Evolutionary conservation across 2,329 filamentous ascomycete genomes (phyloP).

Genomic region (Coleophoma eucalyptorum): DNA sequence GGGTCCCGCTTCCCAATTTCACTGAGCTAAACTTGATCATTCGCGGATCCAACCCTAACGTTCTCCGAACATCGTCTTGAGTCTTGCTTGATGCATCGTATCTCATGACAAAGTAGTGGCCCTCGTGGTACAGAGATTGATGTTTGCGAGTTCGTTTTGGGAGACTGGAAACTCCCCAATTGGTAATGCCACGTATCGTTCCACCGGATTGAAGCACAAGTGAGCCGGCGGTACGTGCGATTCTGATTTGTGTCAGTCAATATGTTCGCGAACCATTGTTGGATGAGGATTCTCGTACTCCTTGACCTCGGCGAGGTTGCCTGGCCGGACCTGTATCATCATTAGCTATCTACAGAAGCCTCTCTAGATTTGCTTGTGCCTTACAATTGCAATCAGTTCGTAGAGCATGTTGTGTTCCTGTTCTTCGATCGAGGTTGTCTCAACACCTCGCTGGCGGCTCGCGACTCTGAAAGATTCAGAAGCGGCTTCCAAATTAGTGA

Average conservation of each 20-base stretch:
- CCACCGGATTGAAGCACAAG: conserved; percentile 80
- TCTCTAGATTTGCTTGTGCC: conserved; percentile 27
- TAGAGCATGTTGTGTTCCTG: conserved; percentile 71
- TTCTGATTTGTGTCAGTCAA: conserved; percentile 48
- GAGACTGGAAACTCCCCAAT: conserved; percentile 92
- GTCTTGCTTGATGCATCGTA: conserved; percentile 76
- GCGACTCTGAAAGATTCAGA: background rate
- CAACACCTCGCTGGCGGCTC: background rate
- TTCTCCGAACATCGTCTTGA: conserved; percentile 71
- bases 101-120: conserved; percentile 97
- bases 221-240: conserved; percentile 79
- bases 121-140: conserved; percentile 77
- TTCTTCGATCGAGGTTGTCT: background rate
- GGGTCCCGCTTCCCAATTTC: conserved; percentile 68
- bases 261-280: background rate
- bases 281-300: conserved; percentile 59
- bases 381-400: conserved; percentile 92
- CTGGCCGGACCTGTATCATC: conserved; percentile 74
- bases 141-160: conserved; percentile 76
- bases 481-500: background rate
- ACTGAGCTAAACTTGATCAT: conserved; percentile 87
- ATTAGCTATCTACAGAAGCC: conserved; percentile 11
- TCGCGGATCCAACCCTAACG: conserved; percentile 79
- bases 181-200: conserved; percentile 86
- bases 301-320: conserved; percentile 87